Evolutionary conservation across 2,329 filamentous ascomycete species (phyloP).

Genomic region (Aspergillus tubingensis): DNA sequence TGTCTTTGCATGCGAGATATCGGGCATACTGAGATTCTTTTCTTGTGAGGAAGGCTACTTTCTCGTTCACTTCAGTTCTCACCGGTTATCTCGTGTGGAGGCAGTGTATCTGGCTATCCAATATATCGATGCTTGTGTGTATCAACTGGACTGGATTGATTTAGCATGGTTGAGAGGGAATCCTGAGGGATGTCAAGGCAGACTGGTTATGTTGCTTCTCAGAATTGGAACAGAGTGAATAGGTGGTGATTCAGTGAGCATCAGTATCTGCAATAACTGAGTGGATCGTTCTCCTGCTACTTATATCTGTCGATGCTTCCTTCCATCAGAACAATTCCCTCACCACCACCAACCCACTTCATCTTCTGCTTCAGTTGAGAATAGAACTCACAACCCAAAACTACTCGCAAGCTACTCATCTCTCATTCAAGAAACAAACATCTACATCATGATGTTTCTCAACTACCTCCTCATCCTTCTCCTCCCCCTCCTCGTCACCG

Average conservation of each 20-base stretch:
- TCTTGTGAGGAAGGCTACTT: not conserved
- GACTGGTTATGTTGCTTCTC: not conserved
- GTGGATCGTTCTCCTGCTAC: too few species aligned
- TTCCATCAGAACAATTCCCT: too few species aligned
- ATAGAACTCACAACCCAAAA: not conserved
- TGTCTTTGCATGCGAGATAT: not conserved
- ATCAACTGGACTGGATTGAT: not conserved
- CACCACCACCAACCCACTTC: too few species aligned
- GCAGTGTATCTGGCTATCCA: not conserved
- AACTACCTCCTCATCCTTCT: not conserved
- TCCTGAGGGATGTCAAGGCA: not conserved
- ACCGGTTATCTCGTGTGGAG: not conserved
- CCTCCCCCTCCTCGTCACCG: not conserved
- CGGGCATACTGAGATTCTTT: not conserved
- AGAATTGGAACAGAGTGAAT: not conserved
- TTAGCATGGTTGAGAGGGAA: not conserved
- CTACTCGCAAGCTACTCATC: not conserved
- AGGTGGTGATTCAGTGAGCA: too few species aligned
- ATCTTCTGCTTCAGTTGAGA: too few species aligned
- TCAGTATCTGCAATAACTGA: too few species aligned
- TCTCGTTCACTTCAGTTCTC: not conserved
- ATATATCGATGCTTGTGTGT: not conserved
- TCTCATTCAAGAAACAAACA: not conserved
- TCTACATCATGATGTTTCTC: constrained; percentile 3
- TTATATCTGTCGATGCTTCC: too few species aligned